Percentiles rank a stretch among this genome's conserved stretches.
These are phyloP conservation scores for Pholiota conissans DNA, from an alignment of 768 basidiomycete genomes.

Conservation along the genomic window DNA sequence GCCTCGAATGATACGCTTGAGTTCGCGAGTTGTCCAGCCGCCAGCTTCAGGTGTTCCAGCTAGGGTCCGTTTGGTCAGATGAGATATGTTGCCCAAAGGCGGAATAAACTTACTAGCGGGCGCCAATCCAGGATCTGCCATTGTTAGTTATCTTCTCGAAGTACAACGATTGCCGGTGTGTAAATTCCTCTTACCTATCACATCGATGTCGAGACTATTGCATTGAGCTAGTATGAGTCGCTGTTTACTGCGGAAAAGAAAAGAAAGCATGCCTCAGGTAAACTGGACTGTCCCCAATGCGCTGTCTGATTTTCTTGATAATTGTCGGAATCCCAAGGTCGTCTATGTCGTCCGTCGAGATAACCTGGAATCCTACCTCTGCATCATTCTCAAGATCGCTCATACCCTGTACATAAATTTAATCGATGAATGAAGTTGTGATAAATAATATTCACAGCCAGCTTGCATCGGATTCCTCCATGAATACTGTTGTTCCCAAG, in stretches of 20 bases:
- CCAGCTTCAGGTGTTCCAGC: constrained; percentile 86
- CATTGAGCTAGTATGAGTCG: neutral
- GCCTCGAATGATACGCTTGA: constrained; percentile 79
- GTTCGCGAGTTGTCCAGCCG: constrained; percentile 82
- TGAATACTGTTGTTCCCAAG: constrained; percentile 80
- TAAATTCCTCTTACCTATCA: constrained; percentile 52
- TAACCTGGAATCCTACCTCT: constrained; percentile 74
- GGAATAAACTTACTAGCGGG: constrained; percentile 61
- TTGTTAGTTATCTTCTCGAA: neutral
- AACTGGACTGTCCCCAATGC: constrained; percentile 74
- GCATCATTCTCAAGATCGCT: constrained; percentile 68
- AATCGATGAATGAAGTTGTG: constrained; percentile 23
- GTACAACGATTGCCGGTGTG: neutral
- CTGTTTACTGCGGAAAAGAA: neutral
- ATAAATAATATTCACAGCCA: constrained; percentile 35
- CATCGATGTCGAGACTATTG: constrained; percentile 76
- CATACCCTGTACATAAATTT: constrained; percentile 42
- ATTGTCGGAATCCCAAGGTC: constrained; percentile 74
- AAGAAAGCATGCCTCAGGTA: constrained; percentile 56
- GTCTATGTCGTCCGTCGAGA: constrained; percentile 83
- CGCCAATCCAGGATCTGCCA: constrained; percentile 69
- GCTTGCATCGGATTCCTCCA: constrained; percentile 82
- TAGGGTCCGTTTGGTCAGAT: constrained; percentile 24
- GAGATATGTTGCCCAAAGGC: neutral
- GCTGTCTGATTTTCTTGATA: constrained; percentile 63